phyloP scores from a whole-genome alignment of 129 eudicot species.

The Mikania micrantha region DNA sequence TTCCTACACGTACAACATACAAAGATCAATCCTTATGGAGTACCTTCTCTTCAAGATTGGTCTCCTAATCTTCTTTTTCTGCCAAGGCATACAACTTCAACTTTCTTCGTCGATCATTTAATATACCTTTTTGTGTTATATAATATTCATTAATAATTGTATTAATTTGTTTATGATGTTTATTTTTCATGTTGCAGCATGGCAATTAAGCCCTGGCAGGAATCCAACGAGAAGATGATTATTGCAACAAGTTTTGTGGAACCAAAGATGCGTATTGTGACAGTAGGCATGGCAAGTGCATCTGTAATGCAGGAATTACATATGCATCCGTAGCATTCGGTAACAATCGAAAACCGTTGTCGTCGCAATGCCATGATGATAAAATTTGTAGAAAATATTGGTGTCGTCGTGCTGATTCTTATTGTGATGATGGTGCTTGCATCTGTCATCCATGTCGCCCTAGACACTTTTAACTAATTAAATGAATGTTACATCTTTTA shows the following conservation, averaged over 20 bases:
- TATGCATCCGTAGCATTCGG: background rate
- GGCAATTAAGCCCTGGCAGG: background rate
- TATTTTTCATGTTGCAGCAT: background rate
- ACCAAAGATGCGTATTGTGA: background rate
- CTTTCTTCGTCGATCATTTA: too few relatives aligned
- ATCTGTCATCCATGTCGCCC: constrained; percentile 11
- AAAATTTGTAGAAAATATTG: background rate
- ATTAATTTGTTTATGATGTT: background rate
- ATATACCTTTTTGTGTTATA: too few relatives aligned
- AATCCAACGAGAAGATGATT: background rate
- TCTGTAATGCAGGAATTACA: background rate
- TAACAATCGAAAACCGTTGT: constrained; percentile 6
- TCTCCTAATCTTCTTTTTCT: constrained; percentile 3
- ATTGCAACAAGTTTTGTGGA: constrained; percentile 4
- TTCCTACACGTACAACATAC: too few relatives aligned
- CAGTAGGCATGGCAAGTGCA: background rate
- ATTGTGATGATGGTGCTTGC: constrained; percentile 13
- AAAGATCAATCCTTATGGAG: background rate
- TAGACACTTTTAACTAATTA: background rate
- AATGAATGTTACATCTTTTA: too few relatives aligned
- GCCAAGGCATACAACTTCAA: background rate
- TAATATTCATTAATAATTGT: background rate
- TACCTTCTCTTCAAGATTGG: constrained; percentile 1
- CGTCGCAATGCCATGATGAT: constrained; percentile 7
- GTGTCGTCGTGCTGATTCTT: constrained; percentile 8